A percentile compares a stretch with the other conserved stretches of the same genome.
Conservation (phyloP, 2,329 filamentous ascomycete species). For the Microdochium trichocladiopsis region DNA sequence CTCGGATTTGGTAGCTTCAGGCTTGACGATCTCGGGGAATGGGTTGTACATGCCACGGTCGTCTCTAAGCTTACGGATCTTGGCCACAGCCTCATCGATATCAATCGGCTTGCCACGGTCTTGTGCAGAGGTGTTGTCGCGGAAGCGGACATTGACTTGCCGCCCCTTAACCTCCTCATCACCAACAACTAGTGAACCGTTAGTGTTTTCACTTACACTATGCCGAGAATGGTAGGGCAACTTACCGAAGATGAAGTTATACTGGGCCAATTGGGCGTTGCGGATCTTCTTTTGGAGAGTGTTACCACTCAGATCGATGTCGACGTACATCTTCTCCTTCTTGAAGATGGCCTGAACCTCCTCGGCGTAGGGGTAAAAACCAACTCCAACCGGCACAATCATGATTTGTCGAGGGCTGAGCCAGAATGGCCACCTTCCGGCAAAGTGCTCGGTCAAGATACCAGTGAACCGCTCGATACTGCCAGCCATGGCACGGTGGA, state of each 20-base stretch:
- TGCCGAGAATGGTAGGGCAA: slow-evolving; percentile 2
- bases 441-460: slow-evolving; percentile 78
- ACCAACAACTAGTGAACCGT: slow-evolving; percentile 45
- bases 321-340: slow-evolving; percentile 60
- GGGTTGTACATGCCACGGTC: slow-evolving; percentile 31
- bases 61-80: slow-evolving; percentile 43
- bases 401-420: slow-evolving; percentile 75
- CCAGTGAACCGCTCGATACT: slow-evolving; percentile 58
- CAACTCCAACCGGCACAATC: slow-evolving; percentile 70
- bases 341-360: slow-evolving; percentile 67
- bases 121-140: slow-evolving; percentile 56
- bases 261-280: slow-evolving; percentile 71
- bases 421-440: slow-evolving; percentile 87
- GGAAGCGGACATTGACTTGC: slow-evolving; percentile 57
- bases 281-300: slow-evolving; percentile 88
- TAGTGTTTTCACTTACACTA: neutral
- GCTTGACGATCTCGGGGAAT: slow-evolving; percentile 17
- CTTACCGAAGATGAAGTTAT: slow-evolving; percentile 75
- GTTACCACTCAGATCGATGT: slow-evolving; percentile 66
- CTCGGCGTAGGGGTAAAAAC: slow-evolving; percentile 65
- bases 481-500: slow-evolving; percentile 77
- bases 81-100: slow-evolving; percentile 48
- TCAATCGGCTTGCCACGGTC: slow-evolving; percentile 52
- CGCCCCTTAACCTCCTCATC: slow-evolving; percentile 53
- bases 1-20: neutral